phyloP scores from a whole-genome alignment of 2,329 filamentous ascomycete species.

The Ceratocystis alfenasii region DNA sequence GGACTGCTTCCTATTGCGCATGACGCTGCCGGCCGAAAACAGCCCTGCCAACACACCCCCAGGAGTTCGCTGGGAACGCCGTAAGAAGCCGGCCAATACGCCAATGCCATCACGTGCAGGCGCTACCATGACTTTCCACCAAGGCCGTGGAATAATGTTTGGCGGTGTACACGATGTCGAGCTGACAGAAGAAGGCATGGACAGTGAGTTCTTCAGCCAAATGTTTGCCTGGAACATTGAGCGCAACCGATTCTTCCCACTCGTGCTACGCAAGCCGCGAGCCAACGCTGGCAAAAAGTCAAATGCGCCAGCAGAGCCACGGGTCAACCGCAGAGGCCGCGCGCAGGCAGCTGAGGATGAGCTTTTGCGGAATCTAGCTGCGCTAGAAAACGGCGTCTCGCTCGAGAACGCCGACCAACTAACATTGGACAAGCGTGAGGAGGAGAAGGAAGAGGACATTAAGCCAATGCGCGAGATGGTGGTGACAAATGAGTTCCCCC shows the following conservation, averaged over 20 bases:
- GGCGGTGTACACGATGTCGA: conserved; percentile 92
- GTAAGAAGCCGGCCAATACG: conserved; percentile 83
- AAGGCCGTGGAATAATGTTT: conserved; percentile 83
- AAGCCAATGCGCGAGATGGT: conserved; percentile 50
- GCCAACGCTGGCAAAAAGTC: conserved; percentile 47
- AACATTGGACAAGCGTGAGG: conserved; percentile 37
- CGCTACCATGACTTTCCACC: conserved; percentile 87
- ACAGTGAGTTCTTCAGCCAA: conserved; percentile 92
- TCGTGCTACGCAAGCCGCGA: conserved; percentile 63
- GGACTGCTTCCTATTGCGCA: conserved; percentile 84
- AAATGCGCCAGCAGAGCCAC: conserved; percentile 34
- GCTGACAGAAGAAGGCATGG: conserved; percentile 84
- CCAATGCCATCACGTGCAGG: conserved; percentile 76
- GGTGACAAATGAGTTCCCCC: conserved; percentile 70
- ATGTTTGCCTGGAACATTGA: conserved; percentile 92
- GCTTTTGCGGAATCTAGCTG: conserved; percentile 71
- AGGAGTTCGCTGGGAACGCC: conserved; percentile 74
- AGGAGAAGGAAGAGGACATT: conserved; percentile 39
- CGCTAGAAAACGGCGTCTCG: conserved; percentile 63
- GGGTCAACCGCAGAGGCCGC: conserved; percentile 52
- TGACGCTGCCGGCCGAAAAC: conserved; percentile 59
- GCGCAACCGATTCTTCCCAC: conserved; percentile 84
- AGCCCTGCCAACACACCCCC: conserved; percentile 54
- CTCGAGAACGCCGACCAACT: conserved; percentile 42
- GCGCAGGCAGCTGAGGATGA: conserved; percentile 88